Percentiles rank a stretch among this genome's conserved stretches.
phyloP scores from a whole-genome alignment of 129 eudicot genomes.

The Cynara cardunculus region DNA sequence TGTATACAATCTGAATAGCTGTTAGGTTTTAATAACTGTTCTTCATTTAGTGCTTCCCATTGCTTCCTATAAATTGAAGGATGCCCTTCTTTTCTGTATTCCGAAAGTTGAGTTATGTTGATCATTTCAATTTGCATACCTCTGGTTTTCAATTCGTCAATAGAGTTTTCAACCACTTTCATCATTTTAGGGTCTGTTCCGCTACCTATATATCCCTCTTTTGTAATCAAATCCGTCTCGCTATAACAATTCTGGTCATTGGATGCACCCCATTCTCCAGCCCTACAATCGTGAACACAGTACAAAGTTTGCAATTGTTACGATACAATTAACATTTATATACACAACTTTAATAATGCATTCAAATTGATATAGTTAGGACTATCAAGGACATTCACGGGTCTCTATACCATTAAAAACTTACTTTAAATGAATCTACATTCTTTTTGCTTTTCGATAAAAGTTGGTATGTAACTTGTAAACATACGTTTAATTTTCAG shows the following conservation, averaged over 20 bases:
- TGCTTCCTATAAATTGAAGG: constrained; percentile 74
- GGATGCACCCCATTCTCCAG: constrained; percentile 69
- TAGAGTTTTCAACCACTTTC: constrained; percentile 49
- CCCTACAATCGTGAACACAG: constrained; percentile 35
- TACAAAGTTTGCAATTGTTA: constrained; percentile 1
- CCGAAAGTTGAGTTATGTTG: constrained; percentile 86
- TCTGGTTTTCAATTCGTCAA: constrained; percentile 37
- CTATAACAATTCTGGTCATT: constrained; percentile 47
- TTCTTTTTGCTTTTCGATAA: not conserved
- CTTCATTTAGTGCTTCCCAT: constrained; percentile 63
- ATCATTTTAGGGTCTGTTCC: constrained; percentile 73
- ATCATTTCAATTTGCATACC: constrained; percentile 56
- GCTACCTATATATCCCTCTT: constrained; percentile 54
- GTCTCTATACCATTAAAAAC: not conserved
- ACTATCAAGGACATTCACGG: not conserved
- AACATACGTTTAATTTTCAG: not conserved
- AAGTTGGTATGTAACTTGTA: not conserved
- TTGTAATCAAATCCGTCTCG: constrained; percentile 47
- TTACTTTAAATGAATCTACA: not conserved
- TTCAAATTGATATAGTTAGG: not conserved
- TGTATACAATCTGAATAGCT: constrained; percentile 78
- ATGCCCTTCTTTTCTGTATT: constrained; percentile 82
- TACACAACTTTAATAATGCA: not conserved
- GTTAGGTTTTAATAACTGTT: constrained; percentile 44
- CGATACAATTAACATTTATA: not conserved